Evolutionary conservation across 2,329 filamentous ascomycete genomes (phyloP).

Genomic region (Knoxdaviesia capensis): DNA sequence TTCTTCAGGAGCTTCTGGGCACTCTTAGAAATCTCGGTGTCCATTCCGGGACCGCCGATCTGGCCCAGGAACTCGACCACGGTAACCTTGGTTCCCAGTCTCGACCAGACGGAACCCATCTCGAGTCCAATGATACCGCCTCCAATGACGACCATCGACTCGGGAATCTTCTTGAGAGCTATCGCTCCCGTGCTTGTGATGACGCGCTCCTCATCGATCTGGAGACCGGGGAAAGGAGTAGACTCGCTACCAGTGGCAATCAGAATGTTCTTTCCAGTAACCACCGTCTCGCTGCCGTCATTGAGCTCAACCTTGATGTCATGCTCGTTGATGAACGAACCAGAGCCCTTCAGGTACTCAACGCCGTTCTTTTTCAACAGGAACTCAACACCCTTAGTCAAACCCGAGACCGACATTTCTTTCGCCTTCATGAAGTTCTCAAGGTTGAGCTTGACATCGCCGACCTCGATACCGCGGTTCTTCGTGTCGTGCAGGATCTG

Average conservation of each 20-base stretch:
- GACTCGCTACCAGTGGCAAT: constrained; percentile 93
- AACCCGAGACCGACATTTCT: constrained; percentile 66
- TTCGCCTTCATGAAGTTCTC: constrained; percentile 97
- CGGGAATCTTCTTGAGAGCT: constrained; percentile 71
- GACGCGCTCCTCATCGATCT: constrained; percentile 94
- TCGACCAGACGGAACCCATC: constrained; percentile 96
- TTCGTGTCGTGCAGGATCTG: constrained; percentile 94
- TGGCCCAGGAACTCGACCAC: constrained; percentile 92
- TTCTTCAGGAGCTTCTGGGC: constrained; percentile 85
- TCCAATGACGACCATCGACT: constrained; percentile 93
- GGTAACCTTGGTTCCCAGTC: constrained; percentile 82
- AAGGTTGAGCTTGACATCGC: constrained; percentile 92
- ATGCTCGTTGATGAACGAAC: constrained; percentile 71
- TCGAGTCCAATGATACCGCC: constrained; percentile 97
- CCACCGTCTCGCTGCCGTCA: constrained; percentile 75
- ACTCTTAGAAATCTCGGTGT: constrained; percentile 76
- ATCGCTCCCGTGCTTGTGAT: constrained; percentile 93
- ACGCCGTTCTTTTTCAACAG: constrained; percentile 99
- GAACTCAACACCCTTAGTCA: constrained; percentile 97
- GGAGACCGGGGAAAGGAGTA: constrained; percentile 87
- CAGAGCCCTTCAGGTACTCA: constrained; percentile 90
- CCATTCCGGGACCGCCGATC: constrained; percentile 97
- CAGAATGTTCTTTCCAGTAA: constrained; percentile 90
- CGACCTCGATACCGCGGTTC: constrained; percentile 90
- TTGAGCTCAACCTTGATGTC: constrained; percentile 78